Evolutionary conservation across 2,329 filamentous ascomycete genomes (phyloP), one percentile per base, ranked within the genome.

Genomic region (Curvularia eragrostidis): DNA sequence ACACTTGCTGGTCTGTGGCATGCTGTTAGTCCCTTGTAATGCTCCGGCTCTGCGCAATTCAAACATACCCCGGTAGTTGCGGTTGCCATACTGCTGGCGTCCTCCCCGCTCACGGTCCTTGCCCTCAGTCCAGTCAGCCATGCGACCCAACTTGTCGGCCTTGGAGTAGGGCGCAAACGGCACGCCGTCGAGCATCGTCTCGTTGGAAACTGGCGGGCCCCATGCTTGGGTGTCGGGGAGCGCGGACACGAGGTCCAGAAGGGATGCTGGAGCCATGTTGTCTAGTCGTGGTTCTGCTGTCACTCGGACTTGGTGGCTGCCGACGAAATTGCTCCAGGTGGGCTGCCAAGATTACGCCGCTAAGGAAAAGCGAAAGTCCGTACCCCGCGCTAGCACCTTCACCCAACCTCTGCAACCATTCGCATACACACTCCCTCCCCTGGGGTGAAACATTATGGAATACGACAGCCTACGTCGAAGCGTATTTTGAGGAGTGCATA

Each of bases 131-230:
- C 95, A 99, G 84, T 99, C 95, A 61, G 95, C 95, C 93, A 99
- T 98, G 78, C 95, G 93, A 75, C 95, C 95, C 59, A 99, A 85
- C 85, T 97, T 98, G 84, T 99, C 95, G 77, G 92, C 93, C 82
- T 99, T 99, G 68, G 93, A 97, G 84, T 95, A 99, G 61, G 95
- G 95, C 70, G 95, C 95, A 79, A 97, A 99, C 38, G 95, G 95
- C 48, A 98, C 92, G 76, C 95, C 95, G 77, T 96, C 89, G 72
- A 98, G 86, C 62, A 91, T 97, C 64, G 91, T 96, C 78, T 97
- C 91, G 71, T 82, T 87, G 60, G 93, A 90, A 68, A 90, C 87
- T 61, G 90, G 79, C 52, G 94, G 94, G 59, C 95, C 95, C 95
- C 95, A 99, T 64, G 76, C 75, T 62, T 79, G 78, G 58, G 74